Base-by-base conservation (phyloP, 2,329 filamentous ascomycete genomes). In the Xylaria sp. region DNA sequence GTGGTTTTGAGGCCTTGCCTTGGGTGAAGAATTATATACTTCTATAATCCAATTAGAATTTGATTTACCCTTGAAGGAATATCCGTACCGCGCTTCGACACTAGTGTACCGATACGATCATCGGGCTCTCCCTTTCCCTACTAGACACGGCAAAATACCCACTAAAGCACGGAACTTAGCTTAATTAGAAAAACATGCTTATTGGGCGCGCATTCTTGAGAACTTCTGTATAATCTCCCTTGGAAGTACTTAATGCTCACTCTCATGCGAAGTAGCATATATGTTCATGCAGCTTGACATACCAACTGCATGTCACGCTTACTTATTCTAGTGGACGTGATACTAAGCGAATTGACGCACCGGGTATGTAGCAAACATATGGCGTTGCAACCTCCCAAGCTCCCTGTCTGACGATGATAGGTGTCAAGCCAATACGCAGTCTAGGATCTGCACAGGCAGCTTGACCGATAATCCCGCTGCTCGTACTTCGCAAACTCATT, bases 71-170 rank as follows among this genome's bases (percentile, higher is more conserved):
- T 49, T 6, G 46, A 26, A 26, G 20, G 44, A 9, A 15, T 17
- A 38, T 38, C 28, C 28, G 28, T 17, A 48, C 20, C 44, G 6
- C 26, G 40, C 15, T 48, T 63, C 26, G 38, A 38, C 17, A 17
- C n/a, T 49, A 60, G 20, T 23, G 51, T 36, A 13, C 53, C n/a
- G 10, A 38, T 33, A 6, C 20, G 51, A 31, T 23, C 51, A 15
- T 56, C 51, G 31, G 31, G 53, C 31, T 56, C 53, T 56, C 53
- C 53, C 53, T 56, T 20, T 56, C 53, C 53, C 51, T 54, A 17
- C 49, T 54, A 36, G 49, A 20, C 51, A 54, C 51, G 53, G 53
- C 10, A 23, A 13, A 56, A 38, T 38, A 36, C 33, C 51, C 53
- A 15, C 33, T 6, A 10, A 2, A 20, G 53, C 10, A n/a, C n/a